phyloP scores from a whole-genome alignment of 768 basidiomycete genomes.

The Rhodosporidiobolus odoratus region DNA sequence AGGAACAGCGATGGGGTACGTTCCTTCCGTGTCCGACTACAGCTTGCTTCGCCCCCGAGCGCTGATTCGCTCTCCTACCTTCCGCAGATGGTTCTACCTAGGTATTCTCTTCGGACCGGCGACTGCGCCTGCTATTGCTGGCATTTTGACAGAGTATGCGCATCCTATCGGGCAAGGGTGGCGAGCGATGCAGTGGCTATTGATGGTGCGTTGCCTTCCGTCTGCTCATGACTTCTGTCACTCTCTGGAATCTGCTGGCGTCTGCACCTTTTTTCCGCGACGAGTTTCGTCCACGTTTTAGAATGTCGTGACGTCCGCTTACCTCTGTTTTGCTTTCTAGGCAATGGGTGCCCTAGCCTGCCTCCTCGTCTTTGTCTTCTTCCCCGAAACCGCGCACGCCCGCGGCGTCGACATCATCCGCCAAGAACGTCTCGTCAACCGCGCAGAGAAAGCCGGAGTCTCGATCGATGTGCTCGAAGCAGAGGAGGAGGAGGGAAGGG shows the following conservation, averaged over 20 bases:
- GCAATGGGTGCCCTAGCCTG: constrained; percentile 21
- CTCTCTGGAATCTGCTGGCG: too few species aligned
- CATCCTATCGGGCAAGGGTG: constrained; percentile 28
- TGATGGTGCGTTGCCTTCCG: constrained; percentile 14
- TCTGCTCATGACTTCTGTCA: too few species aligned
- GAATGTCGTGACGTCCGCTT: not conserved
- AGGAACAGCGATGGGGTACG: constrained; percentile 12
- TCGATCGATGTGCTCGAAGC: not conserved
- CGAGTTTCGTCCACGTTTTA: not conserved
- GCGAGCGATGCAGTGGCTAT: constrained; percentile 39
- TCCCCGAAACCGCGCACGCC: constrained; percentile 35
- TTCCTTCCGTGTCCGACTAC: not conserved
- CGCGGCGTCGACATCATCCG: constrained; percentile 14
- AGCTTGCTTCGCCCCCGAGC: not conserved
- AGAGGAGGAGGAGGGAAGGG: not conserved
- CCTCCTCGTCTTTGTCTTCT: constrained; percentile 17
- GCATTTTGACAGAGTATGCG: constrained; percentile 27
- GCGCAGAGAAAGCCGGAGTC: not conserved
- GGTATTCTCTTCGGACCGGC: constrained; percentile 22
- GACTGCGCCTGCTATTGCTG: constrained; percentile 12
- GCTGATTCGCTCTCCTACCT: not conserved
- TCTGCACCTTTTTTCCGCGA: not conserved
- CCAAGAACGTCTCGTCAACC: not conserved
- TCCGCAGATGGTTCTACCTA: not conserved
- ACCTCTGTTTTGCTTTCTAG: not conserved